A percentile compares a stretch with the other conserved stretches of the same genome.
phyloP scores from a whole-genome alignment of 169 alveolate species.

The Plasmodium adleri region DNA sequence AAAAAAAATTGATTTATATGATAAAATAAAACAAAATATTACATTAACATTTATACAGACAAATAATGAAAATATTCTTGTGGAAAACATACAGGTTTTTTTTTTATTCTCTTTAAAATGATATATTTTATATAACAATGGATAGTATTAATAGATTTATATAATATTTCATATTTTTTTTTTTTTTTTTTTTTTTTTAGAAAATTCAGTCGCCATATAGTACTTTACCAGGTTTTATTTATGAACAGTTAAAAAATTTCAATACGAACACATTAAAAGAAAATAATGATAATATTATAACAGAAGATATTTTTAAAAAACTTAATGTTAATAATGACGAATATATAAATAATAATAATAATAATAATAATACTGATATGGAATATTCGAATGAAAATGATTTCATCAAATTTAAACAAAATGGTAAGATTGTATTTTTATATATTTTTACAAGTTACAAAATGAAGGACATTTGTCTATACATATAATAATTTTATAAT shows the following conservation, averaged over 20 bases:
- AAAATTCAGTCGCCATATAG: slow-evolving; percentile 64
- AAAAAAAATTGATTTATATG: slow-evolving; percentile 7
- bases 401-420: neutral
- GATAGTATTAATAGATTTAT: neutral
- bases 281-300: neutral
- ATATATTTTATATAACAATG: neutral
- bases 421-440: slow-evolving; percentile 29
- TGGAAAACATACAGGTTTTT: slow-evolving; percentile 69
- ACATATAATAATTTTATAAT: neutral
- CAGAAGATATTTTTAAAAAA: slow-evolving; percentile 6
- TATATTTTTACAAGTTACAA: neutral
- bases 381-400: slow-evolving; percentile 2
- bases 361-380: neutral
- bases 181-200: slow-evolving; percentile 1
- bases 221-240: slow-evolving; percentile 46
- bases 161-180: neutral
- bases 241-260: slow-evolving; percentile 30
- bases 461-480: no score
- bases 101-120: neutral
- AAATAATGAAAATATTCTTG: slow-evolving; percentile 33
- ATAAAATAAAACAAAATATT: slow-evolving; percentile 24
- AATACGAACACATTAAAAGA: slow-evolving; percentile 2
- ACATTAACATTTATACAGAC: slow-evolving; percentile 7
- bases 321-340: neutral
- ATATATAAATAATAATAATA: slow-evolving; percentile 5